Percentiles rank a stretch among this genome's conserved stretches.
phyloP scores from a whole-genome alignment of 495 filamentous ascomycete species.

The Xylaria venustula region DNA sequence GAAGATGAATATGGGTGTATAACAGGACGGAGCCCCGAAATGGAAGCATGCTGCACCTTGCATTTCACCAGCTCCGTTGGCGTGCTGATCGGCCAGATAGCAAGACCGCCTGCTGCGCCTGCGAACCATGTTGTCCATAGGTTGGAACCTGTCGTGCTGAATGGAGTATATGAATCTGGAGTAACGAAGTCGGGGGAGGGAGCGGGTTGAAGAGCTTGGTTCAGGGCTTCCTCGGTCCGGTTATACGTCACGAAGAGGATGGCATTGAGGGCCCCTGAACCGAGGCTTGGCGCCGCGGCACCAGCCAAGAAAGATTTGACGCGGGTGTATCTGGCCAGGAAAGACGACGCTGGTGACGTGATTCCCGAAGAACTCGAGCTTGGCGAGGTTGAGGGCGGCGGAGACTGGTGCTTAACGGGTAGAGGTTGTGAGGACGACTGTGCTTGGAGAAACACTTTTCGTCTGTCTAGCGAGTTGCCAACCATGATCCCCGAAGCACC shows the following conservation, averaged over 20 bases:
- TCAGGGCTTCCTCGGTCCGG: constrained; percentile 61
- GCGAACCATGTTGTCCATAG: constrained; percentile 67
- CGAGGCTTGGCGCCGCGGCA: constrained; percentile 75
- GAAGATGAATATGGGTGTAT: no score
- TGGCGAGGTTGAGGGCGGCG: neutral
- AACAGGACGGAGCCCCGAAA: no score
- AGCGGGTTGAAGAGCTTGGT: constrained; percentile 36
- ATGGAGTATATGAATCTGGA: neutral
- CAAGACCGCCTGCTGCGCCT: constrained; percentile 73
- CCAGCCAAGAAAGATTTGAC: constrained; percentile 46
- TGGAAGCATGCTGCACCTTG: constrained; percentile 61
- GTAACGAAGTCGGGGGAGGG: constrained; percentile 11
- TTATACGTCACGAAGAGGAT: constrained; percentile 86
- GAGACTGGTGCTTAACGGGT: neutral
- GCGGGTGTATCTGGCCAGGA: constrained; percentile 31
- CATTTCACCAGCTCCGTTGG: constrained; percentile 90
- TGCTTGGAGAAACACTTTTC: constrained; percentile 82
- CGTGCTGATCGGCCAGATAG: constrained; percentile 76
- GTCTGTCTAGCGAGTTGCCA: constrained; percentile 82
- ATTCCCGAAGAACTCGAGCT: no score
- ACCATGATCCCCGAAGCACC: constrained; percentile 80
- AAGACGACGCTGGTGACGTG: constrained; percentile 1
- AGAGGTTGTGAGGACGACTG: constrained; percentile 18
- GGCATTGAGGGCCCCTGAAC: constrained; percentile 87
- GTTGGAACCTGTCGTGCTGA: constrained; percentile 15